These are phyloP conservation scores for Phytophthora pisi DNA, from an alignment of 352 stramenopile genomes.

Conservation along the genomic window DNA sequence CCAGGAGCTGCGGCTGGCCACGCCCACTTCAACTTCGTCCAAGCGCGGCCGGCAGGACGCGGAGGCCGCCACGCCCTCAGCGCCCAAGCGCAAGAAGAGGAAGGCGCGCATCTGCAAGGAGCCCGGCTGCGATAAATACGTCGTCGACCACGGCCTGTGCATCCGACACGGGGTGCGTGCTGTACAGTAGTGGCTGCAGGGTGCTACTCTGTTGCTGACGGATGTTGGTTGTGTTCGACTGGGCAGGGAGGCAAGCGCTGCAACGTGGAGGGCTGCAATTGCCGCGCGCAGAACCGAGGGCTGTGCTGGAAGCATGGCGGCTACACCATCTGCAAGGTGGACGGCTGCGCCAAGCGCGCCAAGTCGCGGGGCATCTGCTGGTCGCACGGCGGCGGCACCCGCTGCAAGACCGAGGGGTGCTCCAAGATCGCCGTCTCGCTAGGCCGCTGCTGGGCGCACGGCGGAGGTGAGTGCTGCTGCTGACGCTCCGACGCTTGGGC, in stretches of 20 bases:
- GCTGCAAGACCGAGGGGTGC: slow-evolving; percentile 49
- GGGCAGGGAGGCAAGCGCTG: slow-evolving; percentile 52
- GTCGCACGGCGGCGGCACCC: slow-evolving; percentile 74
- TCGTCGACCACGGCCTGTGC: slow-evolving; percentile 61
- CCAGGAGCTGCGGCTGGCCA: slow-evolving; percentile 17
- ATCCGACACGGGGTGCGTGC: slow-evolving; percentile 38
- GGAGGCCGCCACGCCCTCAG: slow-evolving; percentile 1
- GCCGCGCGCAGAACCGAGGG: slow-evolving; percentile 52
- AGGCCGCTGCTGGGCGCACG: slow-evolving; percentile 40
- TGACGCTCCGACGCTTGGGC: slow-evolving; percentile 10
- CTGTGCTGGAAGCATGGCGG: slow-evolving; percentile 63
- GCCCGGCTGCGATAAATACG: slow-evolving; percentile 57
- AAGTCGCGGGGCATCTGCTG: slow-evolving; percentile 82
- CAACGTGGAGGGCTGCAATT: slow-evolving; percentile 51
- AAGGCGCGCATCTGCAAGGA: slow-evolving; percentile 60
- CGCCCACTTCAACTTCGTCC: slow-evolving; percentile 4
- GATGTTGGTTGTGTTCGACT: slow-evolving; percentile 3
- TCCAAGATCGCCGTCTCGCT: slow-evolving; percentile 50
- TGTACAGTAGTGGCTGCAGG: background rate
- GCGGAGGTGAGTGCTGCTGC: slow-evolving; percentile 35
- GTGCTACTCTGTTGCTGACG: slow-evolving; percentile 5
- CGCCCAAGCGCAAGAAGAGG: slow-evolving; percentile 41
- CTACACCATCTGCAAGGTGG: slow-evolving; percentile 55
- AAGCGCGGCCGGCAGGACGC: slow-evolving; percentile 15
- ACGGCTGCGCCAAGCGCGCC: slow-evolving; percentile 58